Base-by-base conservation (phyloP, 1,139 yeast genomes). In the Insectozyma bohioensis region DNA sequence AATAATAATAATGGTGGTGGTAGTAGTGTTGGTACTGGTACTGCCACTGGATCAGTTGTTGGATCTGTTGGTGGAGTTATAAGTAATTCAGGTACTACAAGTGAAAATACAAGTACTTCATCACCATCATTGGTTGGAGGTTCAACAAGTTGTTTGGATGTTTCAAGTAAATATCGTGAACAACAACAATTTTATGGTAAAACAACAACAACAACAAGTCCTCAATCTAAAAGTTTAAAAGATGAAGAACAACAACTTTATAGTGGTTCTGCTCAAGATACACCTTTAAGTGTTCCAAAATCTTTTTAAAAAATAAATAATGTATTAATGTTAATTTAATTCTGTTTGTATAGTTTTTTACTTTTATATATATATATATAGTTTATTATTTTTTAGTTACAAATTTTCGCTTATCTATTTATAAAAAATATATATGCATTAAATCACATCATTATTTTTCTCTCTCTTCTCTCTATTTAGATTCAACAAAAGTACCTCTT, bases 401-500 rank as follows among this genome's bases (percentile, higher is more conserved):
- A 6, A 15, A 3, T 24, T 15, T 12, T 15, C 17, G 27, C 10
- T 15, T 11, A 18, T 14, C 12, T 26, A 18, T 17, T 26, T 18
- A 18, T 11, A 17, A 20, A 20, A 20, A 10, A 16, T 23, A n/a
- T 23, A 12, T 30, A 30, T 30, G 33, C 33, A 30, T 30, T 30
- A 24, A 29, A 9, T 26, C 18, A 18, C 21, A 20, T 8, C 17
- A 12, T 12, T 27, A 10, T n/a, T 11, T 24, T 24, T 13, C 11
- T 18, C 24, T 27, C n/a, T n/a, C n/a, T n/a, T n/a, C 6, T 22
- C 8, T 4, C 19, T 25, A 25, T 5, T 32, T 33, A 2, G 30
- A 26, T 26, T 42, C 41, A 4, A 40, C 41, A 25, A 74, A 52
- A 16, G 78, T 76, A 3, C 82, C 82, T 33, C 83, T 58, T 30